Evolutionary conservation across 345 rosid genomes (phyloP).

Genomic region (Moringa oleifera): DNA sequence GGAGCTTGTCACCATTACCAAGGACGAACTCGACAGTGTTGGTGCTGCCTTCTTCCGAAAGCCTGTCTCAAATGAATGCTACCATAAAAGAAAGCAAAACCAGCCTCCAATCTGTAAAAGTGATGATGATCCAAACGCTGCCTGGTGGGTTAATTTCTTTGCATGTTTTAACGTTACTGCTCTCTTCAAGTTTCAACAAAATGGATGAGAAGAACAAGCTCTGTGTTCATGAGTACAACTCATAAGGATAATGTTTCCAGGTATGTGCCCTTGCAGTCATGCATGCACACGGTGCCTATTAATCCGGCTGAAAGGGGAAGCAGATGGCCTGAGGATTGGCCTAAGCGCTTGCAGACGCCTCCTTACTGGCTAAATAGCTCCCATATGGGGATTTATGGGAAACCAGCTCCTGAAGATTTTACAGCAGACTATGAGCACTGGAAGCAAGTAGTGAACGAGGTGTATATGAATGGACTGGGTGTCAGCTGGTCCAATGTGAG

Average conservation of each 20-base stretch:
- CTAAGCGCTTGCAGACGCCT: conserved; percentile 49
- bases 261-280: conserved; percentile 79
- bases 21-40: conserved; percentile 62
- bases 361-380: conserved; percentile 84
- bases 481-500: conserved; percentile 80
- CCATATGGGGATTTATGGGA: conserved; percentile 90
- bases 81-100: conserved; percentile 54
- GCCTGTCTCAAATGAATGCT: conserved; percentile 72
- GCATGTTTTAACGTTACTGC: not conserved
- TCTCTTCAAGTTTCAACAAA: not conserved
- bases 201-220: too few species aligned
- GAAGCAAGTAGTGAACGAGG: conserved; percentile 60
- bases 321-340: conserved; percentile 83
- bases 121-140: conserved; percentile 81
- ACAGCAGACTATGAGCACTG: conserved; percentile 66
- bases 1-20: conserved; percentile 82
- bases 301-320: conserved; percentile 49
- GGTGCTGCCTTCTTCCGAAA: conserved; percentile 81
- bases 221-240: not conserved
- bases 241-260: conserved; percentile 26
- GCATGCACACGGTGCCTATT: conserved; percentile 67
- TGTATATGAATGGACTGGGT: conserved; percentile 69
- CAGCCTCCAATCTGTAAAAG: conserved; percentile 68
- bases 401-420: conserved; percentile 84
- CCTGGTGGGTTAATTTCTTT: conserved; percentile 46